phyloP scores from a whole-genome alignment of 2,329 filamentous ascomycete species.

The Raffaelea arxii region DNA sequence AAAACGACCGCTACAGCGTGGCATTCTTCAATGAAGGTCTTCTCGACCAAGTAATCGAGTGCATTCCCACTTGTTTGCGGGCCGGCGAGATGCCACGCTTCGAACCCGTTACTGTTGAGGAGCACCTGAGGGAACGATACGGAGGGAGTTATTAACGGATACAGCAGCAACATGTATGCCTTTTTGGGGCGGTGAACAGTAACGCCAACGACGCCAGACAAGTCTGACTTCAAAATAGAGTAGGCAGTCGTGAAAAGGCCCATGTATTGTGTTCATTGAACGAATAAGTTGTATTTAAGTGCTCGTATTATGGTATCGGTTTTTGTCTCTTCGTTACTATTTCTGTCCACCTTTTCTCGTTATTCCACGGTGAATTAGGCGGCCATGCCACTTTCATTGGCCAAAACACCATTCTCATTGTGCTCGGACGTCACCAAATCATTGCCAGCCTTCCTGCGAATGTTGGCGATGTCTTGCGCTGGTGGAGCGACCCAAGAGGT shows the following conservation, averaged over 20 bases:
- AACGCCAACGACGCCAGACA: too few species aligned
- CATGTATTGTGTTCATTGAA: too few species aligned
- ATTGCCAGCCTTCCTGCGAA: background rate
- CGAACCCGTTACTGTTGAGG: conserved; percentile 22
- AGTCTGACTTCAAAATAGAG: too few species aligned
- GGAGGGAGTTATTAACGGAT: conserved; percentile 17
- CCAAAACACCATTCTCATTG: background rate
- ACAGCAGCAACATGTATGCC: too few species aligned
- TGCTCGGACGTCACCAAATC: background rate
- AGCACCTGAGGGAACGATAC: conserved; percentile 20
- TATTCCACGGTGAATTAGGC: too few species aligned
- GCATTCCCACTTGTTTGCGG: conserved; percentile 23
- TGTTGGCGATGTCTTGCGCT: background rate
- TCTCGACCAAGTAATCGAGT: conserved; percentile 19
- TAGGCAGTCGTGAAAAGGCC: too few species aligned
- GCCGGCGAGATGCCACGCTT: conserved; percentile 20
- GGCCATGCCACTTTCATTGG: too few species aligned
- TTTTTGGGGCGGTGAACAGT: too few species aligned
- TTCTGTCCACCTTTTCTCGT: too few species aligned
- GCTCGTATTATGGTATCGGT: too few species aligned
- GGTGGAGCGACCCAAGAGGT: conserved; percentile 1
- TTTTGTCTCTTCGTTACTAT: too few species aligned
- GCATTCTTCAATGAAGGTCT: conserved; percentile 44
- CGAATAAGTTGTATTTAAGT: too few species aligned
- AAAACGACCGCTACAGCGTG: conserved; percentile 41